phyloP scores from a whole-genome alignment of 1,139 yeast genomes.

The Taphrina populina region DNA sequence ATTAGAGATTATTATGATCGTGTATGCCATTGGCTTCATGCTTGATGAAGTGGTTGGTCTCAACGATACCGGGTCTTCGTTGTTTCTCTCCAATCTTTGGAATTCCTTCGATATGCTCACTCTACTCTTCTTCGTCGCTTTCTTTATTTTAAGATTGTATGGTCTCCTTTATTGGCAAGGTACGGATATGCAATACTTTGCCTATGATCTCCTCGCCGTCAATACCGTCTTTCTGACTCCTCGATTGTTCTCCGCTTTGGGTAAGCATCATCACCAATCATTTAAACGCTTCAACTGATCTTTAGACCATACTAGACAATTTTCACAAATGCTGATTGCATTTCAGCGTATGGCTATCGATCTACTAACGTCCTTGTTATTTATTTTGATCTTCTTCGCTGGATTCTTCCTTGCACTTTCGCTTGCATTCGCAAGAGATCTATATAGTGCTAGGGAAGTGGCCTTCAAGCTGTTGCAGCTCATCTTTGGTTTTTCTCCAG shows the following conservation, averaged over 20 bases:
- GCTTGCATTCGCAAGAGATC: slow-evolving; percentile 53
- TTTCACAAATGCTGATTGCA: slow-evolving; percentile 35
- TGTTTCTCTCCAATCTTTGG: slow-evolving; percentile 48
- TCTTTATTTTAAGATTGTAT: slow-evolving; percentile 40
- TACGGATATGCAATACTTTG: slow-evolving; percentile 39
- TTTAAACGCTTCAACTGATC: slow-evolving; percentile 50
- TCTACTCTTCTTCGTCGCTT: slow-evolving; percentile 43
- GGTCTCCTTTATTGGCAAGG: slow-evolving; percentile 38
- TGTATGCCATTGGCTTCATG: slow-evolving; percentile 47
- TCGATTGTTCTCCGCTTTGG: slow-evolving; percentile 56
- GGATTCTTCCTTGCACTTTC: slow-evolving; percentile 61
- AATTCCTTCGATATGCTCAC: slow-evolving; percentile 47
- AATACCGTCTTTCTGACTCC: slow-evolving; percentile 59
- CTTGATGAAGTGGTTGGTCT: slow-evolving; percentile 47
- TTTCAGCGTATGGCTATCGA: slow-evolving; percentile 57
- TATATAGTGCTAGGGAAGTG: slow-evolving; percentile 52
- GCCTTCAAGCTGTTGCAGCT: slow-evolving; percentile 58
- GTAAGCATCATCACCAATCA: slow-evolving; percentile 55
- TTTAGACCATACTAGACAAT: slow-evolving; percentile 31
- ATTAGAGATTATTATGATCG: slow-evolving; percentile 44
- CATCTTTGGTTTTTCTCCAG: slow-evolving; percentile 63
- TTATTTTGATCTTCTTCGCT: slow-evolving; percentile 55
- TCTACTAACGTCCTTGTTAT: slow-evolving; percentile 54
- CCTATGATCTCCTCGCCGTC: slow-evolving; percentile 52
- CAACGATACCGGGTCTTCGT: slow-evolving; percentile 46